Percentiles rank a stretch among this genome's conserved stretches.
These are phyloP conservation scores for Trypanosoma brucei DNA, from an alignment of 208 protist genomes.

Conservation along the genomic window DNA sequence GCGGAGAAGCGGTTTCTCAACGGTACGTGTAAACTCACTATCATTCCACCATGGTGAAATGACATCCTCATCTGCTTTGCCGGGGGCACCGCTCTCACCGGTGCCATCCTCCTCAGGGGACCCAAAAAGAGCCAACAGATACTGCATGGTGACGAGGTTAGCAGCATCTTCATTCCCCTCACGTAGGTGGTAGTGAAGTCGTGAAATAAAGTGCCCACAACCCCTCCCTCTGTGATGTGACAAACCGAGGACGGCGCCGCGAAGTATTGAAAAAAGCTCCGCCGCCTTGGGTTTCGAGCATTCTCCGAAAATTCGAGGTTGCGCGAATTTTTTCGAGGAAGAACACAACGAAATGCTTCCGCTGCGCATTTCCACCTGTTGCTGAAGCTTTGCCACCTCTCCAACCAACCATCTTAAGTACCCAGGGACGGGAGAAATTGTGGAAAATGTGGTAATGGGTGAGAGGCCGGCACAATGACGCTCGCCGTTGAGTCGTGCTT, in stretches of 20 bases:
- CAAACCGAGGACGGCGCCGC: conserved; percentile 32
- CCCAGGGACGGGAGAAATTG: conserved; percentile 78
- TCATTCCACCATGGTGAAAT: conserved; percentile 52
- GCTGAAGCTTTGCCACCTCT: conserved; percentile 42
- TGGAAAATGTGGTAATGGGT: conserved; percentile 65
- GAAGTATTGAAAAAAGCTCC: conserved; percentile 31
- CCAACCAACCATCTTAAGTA: conserved; percentile 65
- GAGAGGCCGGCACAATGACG: conserved; percentile 27
- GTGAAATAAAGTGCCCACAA: not conserved
- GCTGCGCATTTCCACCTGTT: conserved; percentile 2
- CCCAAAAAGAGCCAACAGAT: conserved; percentile 23
- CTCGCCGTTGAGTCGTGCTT: conserved; percentile 57
- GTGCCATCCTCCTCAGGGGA: not conserved
- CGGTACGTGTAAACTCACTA: conserved; percentile 36
- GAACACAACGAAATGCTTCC: not conserved
- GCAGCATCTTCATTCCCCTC: not conserved
- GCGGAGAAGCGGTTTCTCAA: conserved; percentile 58
- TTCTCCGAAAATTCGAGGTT: conserved; percentile 37
- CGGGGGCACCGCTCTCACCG: conserved; percentile 1
- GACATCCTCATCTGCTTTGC: not conserved
- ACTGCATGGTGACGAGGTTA: conserved; percentile 21
- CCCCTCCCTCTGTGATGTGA: conserved; percentile 16
- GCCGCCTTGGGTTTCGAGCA: conserved; percentile 14
- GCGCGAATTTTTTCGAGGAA: conserved; percentile 2
- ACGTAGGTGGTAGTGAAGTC: conserved; percentile 3